phyloP scores from a whole-genome alignment of 495 filamentous ascomycete genomes.

The Penicillium dipodomyicola region DNA sequence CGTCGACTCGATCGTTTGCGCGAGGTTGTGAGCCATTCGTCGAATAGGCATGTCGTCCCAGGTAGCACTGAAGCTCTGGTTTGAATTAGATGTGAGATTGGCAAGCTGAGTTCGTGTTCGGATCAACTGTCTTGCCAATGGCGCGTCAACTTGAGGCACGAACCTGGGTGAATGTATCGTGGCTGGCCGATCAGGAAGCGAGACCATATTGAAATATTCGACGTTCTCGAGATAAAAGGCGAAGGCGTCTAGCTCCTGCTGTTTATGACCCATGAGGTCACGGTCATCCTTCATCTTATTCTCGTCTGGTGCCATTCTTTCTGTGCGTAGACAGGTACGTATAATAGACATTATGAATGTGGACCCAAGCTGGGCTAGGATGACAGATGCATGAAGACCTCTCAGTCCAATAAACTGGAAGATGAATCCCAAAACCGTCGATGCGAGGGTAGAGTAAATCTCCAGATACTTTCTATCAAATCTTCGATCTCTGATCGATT shows the following conservation, averaged over 20 bases:
- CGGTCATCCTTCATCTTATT: slow-evolving; percentile 30
- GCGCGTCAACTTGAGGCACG: neutral
- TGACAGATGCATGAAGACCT: slow-evolving; percentile 49
- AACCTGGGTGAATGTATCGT: slow-evolving; percentile 12
- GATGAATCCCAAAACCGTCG: slow-evolving; percentile 48
- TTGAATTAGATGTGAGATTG: slow-evolving; percentile 22
- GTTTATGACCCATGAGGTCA: slow-evolving; percentile 24
- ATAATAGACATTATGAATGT: slow-evolving; percentile 48
- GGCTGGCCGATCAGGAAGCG: neutral
- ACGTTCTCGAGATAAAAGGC: slow-evolving; percentile 35
- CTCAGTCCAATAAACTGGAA: slow-evolving; percentile 51
- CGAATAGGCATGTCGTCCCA: slow-evolving; percentile 40
- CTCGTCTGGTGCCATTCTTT: slow-evolving; percentile 34
- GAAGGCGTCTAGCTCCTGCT: slow-evolving; percentile 50
- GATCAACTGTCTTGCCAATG: slow-evolving; percentile 17
- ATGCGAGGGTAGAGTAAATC: slow-evolving; percentile 22
- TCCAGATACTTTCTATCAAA: slow-evolving; percentile 7
- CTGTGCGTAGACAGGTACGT: slow-evolving; percentile 46
- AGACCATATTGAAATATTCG: slow-evolving; percentile 25
- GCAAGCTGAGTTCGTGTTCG: slow-evolving; percentile 31
- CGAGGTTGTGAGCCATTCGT: slow-evolving; percentile 26
- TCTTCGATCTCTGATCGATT: slow-evolving; percentile 28
- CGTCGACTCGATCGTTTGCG: slow-evolving; percentile 29
- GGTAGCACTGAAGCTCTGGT: slow-evolving; percentile 11
- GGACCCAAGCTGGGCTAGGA: slow-evolving; percentile 44